Evolutionary conservation across 2,329 filamentous ascomycete species (phyloP).

Genomic region (Xylaria sp.): DNA sequence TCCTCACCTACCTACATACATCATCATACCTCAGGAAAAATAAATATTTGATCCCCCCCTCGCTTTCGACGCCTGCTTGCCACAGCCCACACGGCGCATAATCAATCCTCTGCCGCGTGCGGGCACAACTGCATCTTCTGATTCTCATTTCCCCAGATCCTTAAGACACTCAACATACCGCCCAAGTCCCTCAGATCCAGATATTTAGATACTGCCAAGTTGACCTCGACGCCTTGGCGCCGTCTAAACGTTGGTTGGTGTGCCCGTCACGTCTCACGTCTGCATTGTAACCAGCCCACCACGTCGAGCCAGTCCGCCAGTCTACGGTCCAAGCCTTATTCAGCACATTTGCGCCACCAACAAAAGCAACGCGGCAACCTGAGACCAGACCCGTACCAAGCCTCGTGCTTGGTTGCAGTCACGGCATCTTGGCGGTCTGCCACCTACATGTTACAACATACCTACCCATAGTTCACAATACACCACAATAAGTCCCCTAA

Average conservation of each 20-base stretch:
- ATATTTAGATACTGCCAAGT: constrained; percentile 24
- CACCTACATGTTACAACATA: not conserved
- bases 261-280: constrained; percentile 29
- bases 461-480: not conserved
- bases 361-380: constrained; percentile 28
- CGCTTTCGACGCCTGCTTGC: not conserved
- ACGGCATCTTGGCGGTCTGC: constrained; percentile 6
- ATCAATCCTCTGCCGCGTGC: constrained; percentile 6
- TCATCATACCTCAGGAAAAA: constrained; percentile 1
- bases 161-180: constrained; percentile 2
- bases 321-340: constrained; percentile 18
- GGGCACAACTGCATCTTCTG: constrained; percentile 15
- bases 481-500: not conserved
- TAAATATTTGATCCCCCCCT: constrained; percentile 12
- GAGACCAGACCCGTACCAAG: constrained; percentile 27
- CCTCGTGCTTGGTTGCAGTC: constrained; percentile 11
- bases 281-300: constrained; percentile 8
- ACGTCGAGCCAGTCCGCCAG: constrained; percentile 12
- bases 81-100: constrained; percentile 1
- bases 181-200: constrained; percentile 15
- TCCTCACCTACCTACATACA: not conserved
- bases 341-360: constrained; percentile 13
- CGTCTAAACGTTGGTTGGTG: constrained; percentile 18
- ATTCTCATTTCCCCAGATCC: not conserved
- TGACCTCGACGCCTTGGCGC: constrained; percentile 29